A percentile compares a stretch with the other conserved stretches of the same genome.
Conservation (phyloP, 495 filamentous ascomycete species). For the Daldinia childiae region DNA sequence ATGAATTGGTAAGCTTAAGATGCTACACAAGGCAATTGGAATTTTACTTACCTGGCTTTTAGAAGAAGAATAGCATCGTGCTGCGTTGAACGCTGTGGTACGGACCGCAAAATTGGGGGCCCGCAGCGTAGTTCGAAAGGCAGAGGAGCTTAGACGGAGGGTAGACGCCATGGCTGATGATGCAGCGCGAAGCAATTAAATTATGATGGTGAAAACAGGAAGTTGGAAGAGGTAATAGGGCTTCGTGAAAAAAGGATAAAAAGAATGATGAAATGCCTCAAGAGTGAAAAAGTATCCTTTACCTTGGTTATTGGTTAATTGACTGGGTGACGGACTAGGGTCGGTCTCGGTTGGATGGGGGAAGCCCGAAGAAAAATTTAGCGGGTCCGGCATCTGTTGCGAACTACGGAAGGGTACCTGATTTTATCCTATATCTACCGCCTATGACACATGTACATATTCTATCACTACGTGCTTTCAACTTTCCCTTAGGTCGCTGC, state of each 20-base stretch:
- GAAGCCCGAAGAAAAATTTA: conserved; percentile 38
- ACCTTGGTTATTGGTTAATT: conserved; percentile 43
- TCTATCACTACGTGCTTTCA: conserved; percentile 9
- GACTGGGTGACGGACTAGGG: conserved; percentile 34
- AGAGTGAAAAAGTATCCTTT: conserved; percentile 35
- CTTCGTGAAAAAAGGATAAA: conserved; percentile 46
- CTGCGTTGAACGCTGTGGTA: conserved; percentile 79
- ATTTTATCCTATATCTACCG: conserved; percentile 6
- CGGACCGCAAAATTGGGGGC: conserved; percentile 68
- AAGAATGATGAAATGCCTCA: conserved; percentile 47
- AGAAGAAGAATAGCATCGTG: conserved; percentile 83
- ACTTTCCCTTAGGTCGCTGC: conserved; percentile 9
- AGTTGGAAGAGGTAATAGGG: conserved; percentile 35
- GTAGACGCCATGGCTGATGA: conserved; percentile 76
- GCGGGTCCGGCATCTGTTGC: conserved; percentile 35
- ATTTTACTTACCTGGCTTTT: conserved; percentile 78
- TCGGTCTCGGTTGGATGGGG: conserved; percentile 42
- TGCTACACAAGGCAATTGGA: conserved; percentile 16
- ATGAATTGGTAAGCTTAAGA: conserved; percentile 47
- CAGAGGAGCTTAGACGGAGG: conserved; percentile 77
- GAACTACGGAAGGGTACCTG: conserved; percentile 11
- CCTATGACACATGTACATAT: neutral
- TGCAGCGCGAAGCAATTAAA: conserved; percentile 35
- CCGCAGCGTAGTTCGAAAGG: conserved; percentile 75
- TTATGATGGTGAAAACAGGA: conserved; percentile 43